Base-by-base conservation (phyloP, 495 filamentous ascomycete genomes). In the Hypomontagnella monticulosa region DNA sequence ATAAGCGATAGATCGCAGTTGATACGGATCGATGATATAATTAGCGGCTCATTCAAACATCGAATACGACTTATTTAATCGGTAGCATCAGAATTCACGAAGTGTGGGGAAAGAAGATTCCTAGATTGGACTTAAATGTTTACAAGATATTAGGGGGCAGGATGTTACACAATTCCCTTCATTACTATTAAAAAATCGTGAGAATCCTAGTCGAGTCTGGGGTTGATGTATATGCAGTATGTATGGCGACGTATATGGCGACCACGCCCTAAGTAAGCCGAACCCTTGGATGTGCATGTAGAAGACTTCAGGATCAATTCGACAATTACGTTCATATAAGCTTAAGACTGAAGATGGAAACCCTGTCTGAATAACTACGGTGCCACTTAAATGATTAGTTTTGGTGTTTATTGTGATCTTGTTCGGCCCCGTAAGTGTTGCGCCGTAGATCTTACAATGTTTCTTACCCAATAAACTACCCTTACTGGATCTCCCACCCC, bases 391-490 rank as follows among this genome's bases (percentile, higher is more conserved):
- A 27, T 27, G 16, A 23, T 55, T 37, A 18, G 16, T 40, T 41
- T 48, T 15, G 50, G 50, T 51, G 33, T 32, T 41, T 11, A 23
- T 54, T 62, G 59, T 34, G 44, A 59, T 14, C 16, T 33, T 32
- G 32, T 32, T 67, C 63, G 57, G 63, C 38, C 52, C 63, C 63
- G 57, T 16, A 44, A 46, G 27, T 33, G 30, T 20, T 44, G 33
- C 33, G 51, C 40, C 46, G 63, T 52, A 46, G 57, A 67, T 67
- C 62, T 66, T 36, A 27, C 19, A 54, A 49, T 34, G 46, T 32
- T 10, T 14, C n/a, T 33, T 36, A 20, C 32, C 65, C 65, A 63
- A 63, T 58, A 41, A 62, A 11, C 15, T n/a, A 40, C 37, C 49
- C 53, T 27, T 27, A 27, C 23, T 27, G 6, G 23, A 27, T 27